Base-by-base conservation (phyloP, 1,284 basidiomycete genomes). In the Rhizopogon parksii region DNA sequence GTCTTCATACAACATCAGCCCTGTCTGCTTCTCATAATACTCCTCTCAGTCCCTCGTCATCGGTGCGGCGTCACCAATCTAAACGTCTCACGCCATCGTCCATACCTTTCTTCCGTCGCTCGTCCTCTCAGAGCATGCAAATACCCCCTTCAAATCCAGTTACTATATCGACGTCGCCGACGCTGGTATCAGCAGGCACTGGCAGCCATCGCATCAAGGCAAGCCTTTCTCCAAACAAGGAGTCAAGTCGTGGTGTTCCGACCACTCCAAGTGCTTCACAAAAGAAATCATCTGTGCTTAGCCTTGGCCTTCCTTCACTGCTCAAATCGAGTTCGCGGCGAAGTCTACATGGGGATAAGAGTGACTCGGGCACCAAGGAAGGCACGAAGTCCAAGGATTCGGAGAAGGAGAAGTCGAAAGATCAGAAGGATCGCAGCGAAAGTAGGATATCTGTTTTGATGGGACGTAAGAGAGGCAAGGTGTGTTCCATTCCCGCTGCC, bases 71-170 rank as follows among this genome's bases (percentile, higher is more conserved):
- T 40, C 77, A 79, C 38, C 79, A 81, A 47, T 83, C 82, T 11
- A 89, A 83, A 63, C 82, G 93, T 46, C 80, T 94, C 45, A 95
- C 94, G 0, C 94, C 94, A 0, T 95, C 91, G 12, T 90, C 91
- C 6, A 96, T 97, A 56, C 95, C 94, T 1, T 97, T 97, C 71
- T 96, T 96, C 75, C 81, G 92, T 37, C 86, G 94, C 15, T 90
- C 91, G 1, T 93, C 92, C 15, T 94, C 91, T 1, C 88, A 92
- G 59, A 92, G 90, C 2, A 85, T 90, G 73, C 84, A 89, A 56
- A 65, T 78, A 45, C 78, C 74, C 45, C 69, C 73, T 4, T 63
- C 73, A 25, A 65, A 63, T 40, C 58, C 64, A 49, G 57, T 65
- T 15, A 57, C 67, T 8, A 59, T 64, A 19, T 69, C 77, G 11